Conservation (phyloP, 257 asterid species). For the Fraxinus anomala region DNA sequence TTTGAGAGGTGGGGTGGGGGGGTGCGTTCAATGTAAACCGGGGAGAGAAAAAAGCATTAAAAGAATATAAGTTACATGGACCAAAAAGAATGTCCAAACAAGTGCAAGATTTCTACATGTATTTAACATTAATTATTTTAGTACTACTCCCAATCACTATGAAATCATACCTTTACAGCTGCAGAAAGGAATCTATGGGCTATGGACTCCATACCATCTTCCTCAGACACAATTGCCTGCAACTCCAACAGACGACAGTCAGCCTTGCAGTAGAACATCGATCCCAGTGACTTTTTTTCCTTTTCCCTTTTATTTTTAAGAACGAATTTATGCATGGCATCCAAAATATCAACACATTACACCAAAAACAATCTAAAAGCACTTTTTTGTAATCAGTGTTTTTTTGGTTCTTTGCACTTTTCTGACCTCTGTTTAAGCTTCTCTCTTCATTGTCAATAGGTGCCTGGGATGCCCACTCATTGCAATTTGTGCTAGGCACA, state of each 20-base stretch:
- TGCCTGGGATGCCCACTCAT: background rate
- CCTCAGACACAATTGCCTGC: slow-evolving; percentile 90
- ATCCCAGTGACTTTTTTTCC: background rate
- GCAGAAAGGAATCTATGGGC: slow-evolving; percentile 98
- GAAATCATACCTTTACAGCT: slow-evolving; percentile 71
- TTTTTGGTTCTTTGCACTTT: background rate
- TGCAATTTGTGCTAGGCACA: background rate
- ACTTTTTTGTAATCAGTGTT: background rate
- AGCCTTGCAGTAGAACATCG: slow-evolving; percentile 7
- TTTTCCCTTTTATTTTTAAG: background rate
- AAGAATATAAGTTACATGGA: background rate
- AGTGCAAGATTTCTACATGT: background rate
- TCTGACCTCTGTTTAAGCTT: background rate
- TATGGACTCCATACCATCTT: slow-evolving; percentile 95
- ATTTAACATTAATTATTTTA: background rate
- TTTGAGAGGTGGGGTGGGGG: background rate
- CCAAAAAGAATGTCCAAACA: slow-evolving; percentile 1
- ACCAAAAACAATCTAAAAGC: background rate
- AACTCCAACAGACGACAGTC: slow-evolving; percentile 32
- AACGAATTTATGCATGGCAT: background rate
- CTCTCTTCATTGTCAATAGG: background rate
- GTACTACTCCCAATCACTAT: background rate
- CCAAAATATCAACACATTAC: background rate
- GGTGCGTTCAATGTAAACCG: background rate
- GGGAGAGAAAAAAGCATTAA: background rate